Evolutionary conservation across 1,284 basidiomycete genomes (phyloP).

Genomic region (Heliocybe sulcata): DNA sequence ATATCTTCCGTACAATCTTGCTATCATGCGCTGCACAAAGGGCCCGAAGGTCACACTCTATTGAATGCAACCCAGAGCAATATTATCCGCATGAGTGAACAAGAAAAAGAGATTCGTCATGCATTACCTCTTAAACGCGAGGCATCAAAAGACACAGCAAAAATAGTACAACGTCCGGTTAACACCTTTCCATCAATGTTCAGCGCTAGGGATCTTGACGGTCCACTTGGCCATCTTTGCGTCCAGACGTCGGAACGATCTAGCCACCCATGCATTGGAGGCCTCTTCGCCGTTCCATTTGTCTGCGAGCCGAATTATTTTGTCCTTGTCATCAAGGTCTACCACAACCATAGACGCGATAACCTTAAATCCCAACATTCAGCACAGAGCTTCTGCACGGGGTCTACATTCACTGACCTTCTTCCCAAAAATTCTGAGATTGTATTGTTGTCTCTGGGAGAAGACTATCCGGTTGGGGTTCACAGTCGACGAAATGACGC

Average conservation of each 20-base stretch:
- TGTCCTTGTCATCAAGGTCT: conserved; percentile 55
- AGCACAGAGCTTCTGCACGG: no score
- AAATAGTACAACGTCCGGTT: conserved; percentile 3
- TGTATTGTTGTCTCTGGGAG: conserved; percentile 57
- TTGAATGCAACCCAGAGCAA: no score
- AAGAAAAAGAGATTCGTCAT: no score
- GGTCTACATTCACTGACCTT: conserved; percentile 30
- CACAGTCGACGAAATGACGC: conserved; percentile 50
- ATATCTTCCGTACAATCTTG: no score
- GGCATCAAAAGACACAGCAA: not conserved
- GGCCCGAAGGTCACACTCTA: no score
- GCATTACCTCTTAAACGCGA: no score
- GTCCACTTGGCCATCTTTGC: conserved; percentile 45
- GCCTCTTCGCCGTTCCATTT: conserved; percentile 56
- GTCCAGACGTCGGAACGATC: conserved; percentile 38
- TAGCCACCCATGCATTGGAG: conserved; percentile 37
- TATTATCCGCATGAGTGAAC: no score
- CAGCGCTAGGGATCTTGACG: conserved; percentile 33
- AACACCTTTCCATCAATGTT: conserved; percentile 1
- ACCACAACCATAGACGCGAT: conserved; percentile 57
- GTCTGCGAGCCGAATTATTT: conserved; percentile 52
- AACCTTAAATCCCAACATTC: conserved; percentile 15
- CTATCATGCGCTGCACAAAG: no score
- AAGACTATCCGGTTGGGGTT: conserved; percentile 51
- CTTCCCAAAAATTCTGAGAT: conserved; percentile 41